phyloP scores from a whole-genome alignment of 805 yeast genomes.

The Myxozyma mucilagina region DNA sequence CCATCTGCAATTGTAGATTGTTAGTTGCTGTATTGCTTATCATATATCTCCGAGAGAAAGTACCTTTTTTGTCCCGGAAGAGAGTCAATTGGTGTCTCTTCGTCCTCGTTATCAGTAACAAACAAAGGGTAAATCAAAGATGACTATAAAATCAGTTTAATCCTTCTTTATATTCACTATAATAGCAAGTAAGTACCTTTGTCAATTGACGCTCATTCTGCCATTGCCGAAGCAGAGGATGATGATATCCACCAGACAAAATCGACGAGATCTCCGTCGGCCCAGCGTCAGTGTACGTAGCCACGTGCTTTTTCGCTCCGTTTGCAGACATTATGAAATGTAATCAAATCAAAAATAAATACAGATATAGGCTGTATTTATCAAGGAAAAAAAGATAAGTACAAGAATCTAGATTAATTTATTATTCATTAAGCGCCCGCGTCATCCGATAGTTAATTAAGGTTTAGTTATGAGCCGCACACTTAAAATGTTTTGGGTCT shows the following conservation, averaged over 20 bases:
- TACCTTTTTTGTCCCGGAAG: constrained; percentile 74
- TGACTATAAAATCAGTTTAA: constrained; percentile 15
- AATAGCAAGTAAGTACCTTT: constrained; percentile 58
- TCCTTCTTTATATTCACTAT: background rate
- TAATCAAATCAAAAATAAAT: background rate
- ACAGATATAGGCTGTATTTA: background rate
- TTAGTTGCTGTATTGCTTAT: background rate
- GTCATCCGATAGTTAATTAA: background rate
- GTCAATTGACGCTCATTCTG: constrained; percentile 80
- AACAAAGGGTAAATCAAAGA: constrained; percentile 85
- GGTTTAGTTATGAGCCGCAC: background rate
- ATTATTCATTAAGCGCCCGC: too few species aligned
- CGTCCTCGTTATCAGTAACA: constrained; percentile 77
- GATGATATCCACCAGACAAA: constrained; percentile 92
- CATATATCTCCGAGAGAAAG: background rate
- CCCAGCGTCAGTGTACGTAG: constrained; percentile 62
- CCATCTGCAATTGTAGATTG: constrained; percentile 48
- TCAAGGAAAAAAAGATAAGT: background rate
- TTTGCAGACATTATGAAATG: constrained; percentile 14
- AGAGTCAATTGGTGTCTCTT: constrained; percentile 68
- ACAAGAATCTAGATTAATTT: background rate
- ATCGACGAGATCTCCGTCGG: constrained; percentile 70
- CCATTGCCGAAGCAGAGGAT: constrained; percentile 87
- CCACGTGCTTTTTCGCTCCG: constrained; percentile 57
- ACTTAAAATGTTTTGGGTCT: background rate